Evolutionary conservation across 805 yeast species (phyloP).

Genomic region (Ogataea paraovalis): DNA sequence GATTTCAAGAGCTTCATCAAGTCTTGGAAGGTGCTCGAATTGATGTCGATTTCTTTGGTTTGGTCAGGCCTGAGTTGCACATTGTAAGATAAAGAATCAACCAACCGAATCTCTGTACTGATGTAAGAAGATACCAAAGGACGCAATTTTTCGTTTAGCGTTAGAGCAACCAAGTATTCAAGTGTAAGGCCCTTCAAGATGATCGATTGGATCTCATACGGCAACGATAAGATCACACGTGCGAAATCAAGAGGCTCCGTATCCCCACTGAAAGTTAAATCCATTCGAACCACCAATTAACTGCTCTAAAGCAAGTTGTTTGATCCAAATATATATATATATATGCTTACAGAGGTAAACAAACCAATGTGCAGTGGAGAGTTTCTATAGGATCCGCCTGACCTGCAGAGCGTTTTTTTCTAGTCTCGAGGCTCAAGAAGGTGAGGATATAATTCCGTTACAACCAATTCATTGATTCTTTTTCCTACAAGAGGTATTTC

Average conservation of each 20-base stretch:
- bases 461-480: no score
- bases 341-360: no score
- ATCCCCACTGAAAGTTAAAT: neutral
- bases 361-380: no score
- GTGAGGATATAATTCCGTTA: no score
- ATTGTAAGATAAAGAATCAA: neutral
- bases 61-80: neutral
- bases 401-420: no score
- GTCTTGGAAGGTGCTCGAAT: neutral
- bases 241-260: neutral
- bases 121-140: neutral
- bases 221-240: neutral
- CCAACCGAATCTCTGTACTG: neutral
- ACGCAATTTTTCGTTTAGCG: neutral
- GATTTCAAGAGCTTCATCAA: neutral
- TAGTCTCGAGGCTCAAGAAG: no score
- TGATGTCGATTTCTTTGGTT: neutral
- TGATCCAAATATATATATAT: no score
- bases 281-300: no score
- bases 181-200: neutral
- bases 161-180: neutral
- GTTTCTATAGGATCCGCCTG: no score
- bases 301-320: no score
- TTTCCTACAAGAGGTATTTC: no score
- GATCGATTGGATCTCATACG: neutral